phyloP scores from a whole-genome alignment of 345 rosid species.

The Populus euphratica region DNA sequence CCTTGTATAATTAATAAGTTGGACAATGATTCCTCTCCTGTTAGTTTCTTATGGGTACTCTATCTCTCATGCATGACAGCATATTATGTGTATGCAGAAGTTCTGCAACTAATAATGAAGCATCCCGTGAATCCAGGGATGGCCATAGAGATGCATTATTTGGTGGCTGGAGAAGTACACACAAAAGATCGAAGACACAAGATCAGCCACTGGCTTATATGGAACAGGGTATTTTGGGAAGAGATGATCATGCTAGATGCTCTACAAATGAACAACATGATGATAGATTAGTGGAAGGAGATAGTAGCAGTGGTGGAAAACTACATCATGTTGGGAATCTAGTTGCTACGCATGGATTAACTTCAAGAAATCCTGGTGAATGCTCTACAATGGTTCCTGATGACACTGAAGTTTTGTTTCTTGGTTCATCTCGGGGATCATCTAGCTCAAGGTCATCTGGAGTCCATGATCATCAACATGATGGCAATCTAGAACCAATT shows the following conservation, averaged over 20 bases:
- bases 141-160: slow-evolving; percentile 22
- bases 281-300: slow-evolving; percentile 20
- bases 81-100: slow-evolving; percentile 23
- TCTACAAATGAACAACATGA: slow-evolving; percentile 21
- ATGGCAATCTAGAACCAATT: slow-evolving; percentile 28
- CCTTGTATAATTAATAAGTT: not conserved
- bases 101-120: slow-evolving; percentile 20
- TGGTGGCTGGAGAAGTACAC: slow-evolving; percentile 66
- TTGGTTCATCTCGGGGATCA: slow-evolving; percentile 55
- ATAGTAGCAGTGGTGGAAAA: slow-evolving; percentile 26
- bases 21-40: not conserved
- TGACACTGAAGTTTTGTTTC: slow-evolving; percentile 44
- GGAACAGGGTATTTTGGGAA: not conserved
- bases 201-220: not conserved
- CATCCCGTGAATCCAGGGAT: slow-evolving; percentile 24
- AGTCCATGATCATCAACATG: slow-evolving; percentile 27
- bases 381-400: slow-evolving; percentile 33
- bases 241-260: slow-evolving; percentile 18
- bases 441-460: slow-evolving; percentile 56
- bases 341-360: slow-evolving; percentile 11
- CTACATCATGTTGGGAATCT: slow-evolving; percentile 4
- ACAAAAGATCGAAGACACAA: slow-evolving; percentile 20
- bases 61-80: not conserved
- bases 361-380: slow-evolving; percentile 39
- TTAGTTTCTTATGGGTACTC: not conserved